A percentile compares a stretch with the other conserved stretches of the same genome.
These are phyloP conservation scores for Cryptococcus sp. DNA, from an alignment of 1,284 basidiomycete species.

Conservation along the genomic window DNA sequence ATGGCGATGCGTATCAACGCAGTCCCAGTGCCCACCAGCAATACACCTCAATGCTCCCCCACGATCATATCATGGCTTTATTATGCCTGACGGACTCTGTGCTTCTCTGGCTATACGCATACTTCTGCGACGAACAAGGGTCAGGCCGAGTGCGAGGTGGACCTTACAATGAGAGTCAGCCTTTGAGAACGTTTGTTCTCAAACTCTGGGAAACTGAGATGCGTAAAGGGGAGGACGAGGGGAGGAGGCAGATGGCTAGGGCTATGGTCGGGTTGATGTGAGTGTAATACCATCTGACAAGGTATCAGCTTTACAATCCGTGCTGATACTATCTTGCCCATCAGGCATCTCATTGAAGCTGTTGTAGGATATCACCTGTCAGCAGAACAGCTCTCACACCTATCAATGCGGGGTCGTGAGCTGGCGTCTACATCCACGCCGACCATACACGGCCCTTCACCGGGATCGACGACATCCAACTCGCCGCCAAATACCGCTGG, in stretches of 20 bases:
- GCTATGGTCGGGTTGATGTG: slow-evolving; percentile 51
- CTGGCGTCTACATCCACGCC: slow-evolving; percentile 19
- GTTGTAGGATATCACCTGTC: slow-evolving; percentile 41
- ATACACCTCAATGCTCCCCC: slow-evolving; percentile 23
- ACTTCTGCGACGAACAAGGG: slow-evolving; percentile 56
- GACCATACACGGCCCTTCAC: slow-evolving; percentile 23
- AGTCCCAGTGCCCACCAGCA: slow-evolving; percentile 25
- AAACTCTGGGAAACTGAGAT: slow-evolving; percentile 38
- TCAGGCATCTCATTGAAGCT: slow-evolving; percentile 50
- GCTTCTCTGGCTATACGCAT: slow-evolving; percentile 56
- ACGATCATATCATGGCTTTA: slow-evolving; percentile 45
- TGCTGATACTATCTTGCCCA: slow-evolving; percentile 5
- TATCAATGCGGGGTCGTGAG: slow-evolving; percentile 32
- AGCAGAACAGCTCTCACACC: slow-evolving; percentile 31
- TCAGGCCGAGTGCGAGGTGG: slow-evolving; percentile 29
- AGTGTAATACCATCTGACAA: slow-evolving; percentile 13
- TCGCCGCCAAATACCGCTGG: slow-evolving; percentile 20
- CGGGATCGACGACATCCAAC: slow-evolving; percentile 13
- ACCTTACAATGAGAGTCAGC: slow-evolving; percentile 35
- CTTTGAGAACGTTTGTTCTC: slow-evolving; percentile 36
- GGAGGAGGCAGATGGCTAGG: slow-evolving; percentile 28
- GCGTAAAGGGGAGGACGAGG: slow-evolving; percentile 23
- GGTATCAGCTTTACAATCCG: background rate
- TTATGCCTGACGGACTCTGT: slow-evolving; percentile 56
- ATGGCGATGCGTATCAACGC: slow-evolving; percentile 44